Percentiles rank a stretch among this genome's conserved stretches.
phyloP scores from a whole-genome alignment of 768 basidiomycete species.

The Termitomyces sp. region DNA sequence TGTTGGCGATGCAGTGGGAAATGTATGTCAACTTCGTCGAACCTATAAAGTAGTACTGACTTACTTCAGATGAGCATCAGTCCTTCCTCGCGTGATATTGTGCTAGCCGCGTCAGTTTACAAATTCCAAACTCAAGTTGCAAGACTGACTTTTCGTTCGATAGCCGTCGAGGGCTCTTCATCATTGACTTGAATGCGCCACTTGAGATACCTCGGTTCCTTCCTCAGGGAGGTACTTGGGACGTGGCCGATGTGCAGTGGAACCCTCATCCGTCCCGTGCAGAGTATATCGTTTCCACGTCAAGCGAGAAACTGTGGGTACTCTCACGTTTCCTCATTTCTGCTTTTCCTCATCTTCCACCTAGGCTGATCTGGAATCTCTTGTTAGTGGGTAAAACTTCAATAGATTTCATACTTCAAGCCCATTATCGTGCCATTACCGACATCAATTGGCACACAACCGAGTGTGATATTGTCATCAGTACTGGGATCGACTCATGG shows the following conservation, averaged over 20 bases:
- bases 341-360: background rate
- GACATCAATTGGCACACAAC: slow-evolving; percentile 97
- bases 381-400: slow-evolving; percentile 67
- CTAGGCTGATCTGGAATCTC: slow-evolving; percentile 94
- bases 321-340: background rate
- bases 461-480: slow-evolving; percentile 82
- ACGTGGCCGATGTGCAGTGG: slow-evolving; percentile 93
- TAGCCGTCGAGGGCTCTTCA: slow-evolving; percentile 86
- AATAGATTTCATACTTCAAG: slow-evolving; percentile 81
- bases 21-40: slow-evolving; percentile 48
- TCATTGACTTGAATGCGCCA: slow-evolving; percentile 90
- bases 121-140: background rate
- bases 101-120: slow-evolving; percentile 71
- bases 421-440: slow-evolving; percentile 93
- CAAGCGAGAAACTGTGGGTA: slow-evolving; percentile 80
- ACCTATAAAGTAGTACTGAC: slow-evolving; percentile 9
- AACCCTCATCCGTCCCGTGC: slow-evolving; percentile 77
- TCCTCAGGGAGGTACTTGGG: slow-evolving; percentile 96
- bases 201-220: slow-evolving; percentile 88
- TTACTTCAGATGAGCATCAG: slow-evolving; percentile 83
- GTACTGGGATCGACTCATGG: slow-evolving; percentile 93
- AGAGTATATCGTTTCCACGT: slow-evolving; percentile 86
- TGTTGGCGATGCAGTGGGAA: slow-evolving; percentile 82
- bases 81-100: slow-evolving; percentile 84
- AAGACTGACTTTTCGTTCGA: background rate